Base-by-base conservation (phyloP, 306 rosid genomes). In the Cicer judaicum region DNA sequence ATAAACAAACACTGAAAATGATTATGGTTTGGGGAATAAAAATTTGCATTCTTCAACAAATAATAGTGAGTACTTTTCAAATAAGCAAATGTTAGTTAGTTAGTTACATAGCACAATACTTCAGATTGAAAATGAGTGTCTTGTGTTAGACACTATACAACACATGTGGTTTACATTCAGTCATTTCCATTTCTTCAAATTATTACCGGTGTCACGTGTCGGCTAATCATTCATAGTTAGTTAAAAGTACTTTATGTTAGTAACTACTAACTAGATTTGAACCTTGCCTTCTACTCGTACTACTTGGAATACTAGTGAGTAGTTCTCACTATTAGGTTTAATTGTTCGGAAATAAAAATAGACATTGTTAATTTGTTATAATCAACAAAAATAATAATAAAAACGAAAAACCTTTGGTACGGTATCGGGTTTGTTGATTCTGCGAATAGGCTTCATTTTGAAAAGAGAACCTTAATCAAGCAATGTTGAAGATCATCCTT, bases 401-500 rank as follows among this genome's bases (percentile, higher is more conserved):
- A 6, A 10, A 24, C 14, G 4, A 6, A 68, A 29, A 5, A 43
- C 93, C 90, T 87, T 82, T 13, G 92, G 61, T 41, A 89, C 67
- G 3, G 73, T 2, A 15, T 82, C 57, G 4, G 80, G 66, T 74
- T 81, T 91, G 76, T 84, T 89, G 68, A 74, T 57, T 76, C 83
- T 87, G 78, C 83, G 83, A 74, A 52, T 55, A 5, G 88, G 67
- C 74, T 83, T 89, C 93, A 88, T 86, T 21, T 70, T 73, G 69
- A 47, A 2, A 0, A 36, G 24, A 64, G 75, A 70, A 62, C 66
- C 10, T 40, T 4, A 42, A 42, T 47, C 46, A 48, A 52, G 60
- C 47, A 21, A 53, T 1, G 14, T 68, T 9, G 40, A 69, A 52
- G 46, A 68, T n/a, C 55, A 29, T 67, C 18, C 18, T 79, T 62